phyloP scores from a whole-genome alignment of 441 rosid genomes.

The Raphanus hybrid region DNA sequence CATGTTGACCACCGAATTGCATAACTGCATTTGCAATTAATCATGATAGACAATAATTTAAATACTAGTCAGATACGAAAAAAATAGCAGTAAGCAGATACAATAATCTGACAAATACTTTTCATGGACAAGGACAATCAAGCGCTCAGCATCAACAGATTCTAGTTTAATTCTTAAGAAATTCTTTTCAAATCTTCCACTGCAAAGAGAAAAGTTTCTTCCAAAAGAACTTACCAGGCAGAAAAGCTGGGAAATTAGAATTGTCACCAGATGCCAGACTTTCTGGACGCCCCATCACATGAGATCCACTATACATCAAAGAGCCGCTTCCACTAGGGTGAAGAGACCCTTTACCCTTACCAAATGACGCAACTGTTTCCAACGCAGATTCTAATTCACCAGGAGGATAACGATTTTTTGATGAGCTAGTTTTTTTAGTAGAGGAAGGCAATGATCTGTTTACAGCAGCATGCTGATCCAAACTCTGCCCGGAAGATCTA shows the following conservation, averaged over 20 bases:
- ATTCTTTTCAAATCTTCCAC: background rate
- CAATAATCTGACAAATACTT: constrained; percentile 1
- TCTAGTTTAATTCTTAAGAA: background rate
- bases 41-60: background rate
- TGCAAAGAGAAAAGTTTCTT: constrained; percentile 14
- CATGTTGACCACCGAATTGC: constrained; percentile 92
- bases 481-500: constrained; percentile 52
- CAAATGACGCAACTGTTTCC: constrained; percentile 64
- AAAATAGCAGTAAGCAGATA: constrained; percentile 10
- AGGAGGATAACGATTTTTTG: constrained; percentile 53
- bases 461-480: constrained; percentile 59
- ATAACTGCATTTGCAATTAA: constrained; percentile 34
- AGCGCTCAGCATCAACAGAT: background rate
- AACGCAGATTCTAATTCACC: constrained; percentile 61
- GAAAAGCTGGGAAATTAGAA: constrained; percentile 80
- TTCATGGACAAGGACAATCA: constrained; percentile 10
- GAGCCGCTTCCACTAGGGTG: constrained; percentile 77
- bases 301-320: constrained; percentile 72
- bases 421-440: constrained; percentile 60
- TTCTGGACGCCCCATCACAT: constrained; percentile 72
- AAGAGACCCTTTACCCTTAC: constrained; percentile 66
- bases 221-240: constrained; percentile 63
- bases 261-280: constrained; percentile 71
- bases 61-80: background rate
- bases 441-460: constrained; percentile 68